phyloP scores from a whole-genome alignment of 2,329 filamentous ascomycete genomes.

The Sarocladium oryzae region DNA sequence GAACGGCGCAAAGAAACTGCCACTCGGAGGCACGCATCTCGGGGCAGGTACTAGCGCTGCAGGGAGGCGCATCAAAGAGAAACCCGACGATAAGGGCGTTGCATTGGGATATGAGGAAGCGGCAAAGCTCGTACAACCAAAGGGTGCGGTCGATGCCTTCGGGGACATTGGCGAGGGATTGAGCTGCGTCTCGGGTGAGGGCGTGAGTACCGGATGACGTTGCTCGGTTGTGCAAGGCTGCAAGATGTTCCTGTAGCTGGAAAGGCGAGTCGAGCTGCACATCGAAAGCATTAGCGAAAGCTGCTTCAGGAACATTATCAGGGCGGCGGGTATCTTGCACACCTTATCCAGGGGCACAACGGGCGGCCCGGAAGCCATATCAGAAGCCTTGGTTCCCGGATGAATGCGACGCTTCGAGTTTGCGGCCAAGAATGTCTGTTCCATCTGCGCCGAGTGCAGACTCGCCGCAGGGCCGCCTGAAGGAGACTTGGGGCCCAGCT shows the following conservation, averaged over 20 bases:
- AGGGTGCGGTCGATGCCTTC: slow-evolving; percentile 76
- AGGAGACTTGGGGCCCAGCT: slow-evolving; percentile 76
- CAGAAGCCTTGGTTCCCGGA: slow-evolving; percentile 81
- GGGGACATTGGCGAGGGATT: slow-evolving; percentile 71
- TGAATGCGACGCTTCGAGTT: slow-evolving; percentile 80
- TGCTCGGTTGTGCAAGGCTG: slow-evolving; percentile 79
- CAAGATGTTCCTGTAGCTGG: slow-evolving; percentile 93
- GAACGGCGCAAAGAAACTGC: slow-evolving; percentile 97
- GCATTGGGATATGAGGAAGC: slow-evolving; percentile 90
- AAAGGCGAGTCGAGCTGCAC: slow-evolving; percentile 89
- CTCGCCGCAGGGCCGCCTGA: slow-evolving; percentile 46
- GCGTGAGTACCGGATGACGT: slow-evolving; percentile 62
- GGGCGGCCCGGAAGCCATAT: slow-evolving; percentile 90
- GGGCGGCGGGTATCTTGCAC: slow-evolving; percentile 21
- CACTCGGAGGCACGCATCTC: slow-evolving; percentile 99
- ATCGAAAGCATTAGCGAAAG: background rate
- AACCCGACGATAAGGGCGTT: slow-evolving; percentile 90
- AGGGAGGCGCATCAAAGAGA: slow-evolving; percentile 83
- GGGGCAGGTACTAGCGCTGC: slow-evolving; percentile 81
- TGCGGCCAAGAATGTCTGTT: slow-evolving; percentile 59
- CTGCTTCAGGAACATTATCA: background rate
- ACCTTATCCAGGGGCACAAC: slow-evolving; percentile 81
- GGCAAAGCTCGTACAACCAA: slow-evolving; percentile 97
- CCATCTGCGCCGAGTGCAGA: slow-evolving; percentile 55
- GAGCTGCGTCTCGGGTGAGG: slow-evolving; percentile 69